phyloP scores from a whole-genome alignment of 2,329 filamentous ascomycete species.

The Penicillium olsonii region DNA sequence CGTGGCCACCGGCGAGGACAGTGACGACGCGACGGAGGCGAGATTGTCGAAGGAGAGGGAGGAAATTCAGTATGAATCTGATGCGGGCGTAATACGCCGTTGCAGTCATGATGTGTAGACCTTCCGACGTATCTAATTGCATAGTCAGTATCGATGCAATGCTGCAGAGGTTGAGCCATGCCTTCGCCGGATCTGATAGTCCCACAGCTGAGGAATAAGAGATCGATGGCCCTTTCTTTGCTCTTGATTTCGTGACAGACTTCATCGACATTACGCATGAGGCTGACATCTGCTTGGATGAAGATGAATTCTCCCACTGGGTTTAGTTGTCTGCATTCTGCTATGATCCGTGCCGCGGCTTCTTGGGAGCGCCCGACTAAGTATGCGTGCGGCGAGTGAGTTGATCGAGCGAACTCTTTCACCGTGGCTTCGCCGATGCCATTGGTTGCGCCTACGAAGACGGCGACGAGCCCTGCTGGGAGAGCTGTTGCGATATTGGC shows the following conservation, averaged over 20 bases:
- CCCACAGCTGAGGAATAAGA: constrained; percentile 57
- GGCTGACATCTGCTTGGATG: constrained; percentile 48
- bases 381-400: constrained; percentile 47
- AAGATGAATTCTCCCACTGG: constrained; percentile 50
- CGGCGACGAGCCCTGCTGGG: constrained; percentile 46
- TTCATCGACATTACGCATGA: constrained; percentile 52
- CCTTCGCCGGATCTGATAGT: constrained; percentile 37
- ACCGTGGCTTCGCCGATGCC: constrained; percentile 54
- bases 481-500: constrained; percentile 24
- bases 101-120: constrained; percentile 54
- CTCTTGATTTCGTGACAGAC: constrained; percentile 53
- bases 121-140: constrained; percentile 57
- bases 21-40: constrained; percentile 56
- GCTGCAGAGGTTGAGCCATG: neutral
- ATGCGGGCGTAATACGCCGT: constrained; percentile 61
- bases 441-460: constrained; percentile 55
- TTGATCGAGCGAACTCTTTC: constrained; percentile 46
- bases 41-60: constrained; percentile 56
- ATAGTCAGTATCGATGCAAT: neutral
- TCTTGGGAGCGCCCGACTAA: constrained; percentile 51
- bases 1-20: constrained; percentile 57
- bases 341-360: constrained; percentile 43
- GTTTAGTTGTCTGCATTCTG: constrained; percentile 48
- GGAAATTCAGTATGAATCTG: constrained; percentile 59
- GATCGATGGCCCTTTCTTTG: constrained; percentile 56